Evolutionary conservation across 23 red algal species (phyloP).

Genomic region (Gracilaria gracilis): DNA sequence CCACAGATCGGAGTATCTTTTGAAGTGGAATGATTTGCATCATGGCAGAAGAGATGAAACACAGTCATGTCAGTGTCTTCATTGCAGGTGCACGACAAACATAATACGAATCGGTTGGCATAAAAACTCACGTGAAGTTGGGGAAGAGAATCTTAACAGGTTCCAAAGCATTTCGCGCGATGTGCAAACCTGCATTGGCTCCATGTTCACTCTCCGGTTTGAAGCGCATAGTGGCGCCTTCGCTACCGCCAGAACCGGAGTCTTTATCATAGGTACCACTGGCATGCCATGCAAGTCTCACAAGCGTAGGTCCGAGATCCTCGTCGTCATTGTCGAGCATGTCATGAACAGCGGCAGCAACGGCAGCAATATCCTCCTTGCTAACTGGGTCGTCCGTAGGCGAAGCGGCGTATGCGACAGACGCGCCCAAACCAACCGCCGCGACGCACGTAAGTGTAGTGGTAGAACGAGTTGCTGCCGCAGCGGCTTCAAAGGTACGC

Average conservation of each 20-base stretch:
- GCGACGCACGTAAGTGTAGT: conserved; percentile 41
- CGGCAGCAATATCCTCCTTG: conserved; percentile 66
- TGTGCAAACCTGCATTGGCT: conserved; percentile 82
- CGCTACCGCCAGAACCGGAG: conserved; percentile 76
- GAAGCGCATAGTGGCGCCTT: conserved; percentile 90
- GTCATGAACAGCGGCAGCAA: conserved; percentile 48
- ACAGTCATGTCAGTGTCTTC: not conserved
- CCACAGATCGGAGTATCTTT: conserved; percentile 65
- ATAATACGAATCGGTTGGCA: not conserved
- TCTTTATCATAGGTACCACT: conserved; percentile 84
- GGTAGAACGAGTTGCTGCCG: conserved; percentile 37
- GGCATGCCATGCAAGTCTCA: conserved; percentile 89
- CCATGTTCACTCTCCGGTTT: conserved; percentile 80
- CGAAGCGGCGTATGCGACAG: conserved; percentile 44
- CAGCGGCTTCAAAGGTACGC: conserved; percentile 2
- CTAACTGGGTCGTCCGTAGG: conserved; percentile 1
- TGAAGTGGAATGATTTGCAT: not conserved
- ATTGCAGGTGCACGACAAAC: not conserved
- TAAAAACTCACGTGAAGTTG: conserved; percentile 67
- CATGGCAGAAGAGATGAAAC: not conserved
- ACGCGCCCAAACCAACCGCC: conserved; percentile 4
- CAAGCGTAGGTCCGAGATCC: conserved; percentile 75
- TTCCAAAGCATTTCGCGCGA: conserved; percentile 80
- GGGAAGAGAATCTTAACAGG: conserved; percentile 88
- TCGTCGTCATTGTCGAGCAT: conserved; percentile 68